These are phyloP conservation scores for Lagerstroemia speciosa DNA, from an alignment of 345 rosid species.

Conservation along the genomic window DNA sequence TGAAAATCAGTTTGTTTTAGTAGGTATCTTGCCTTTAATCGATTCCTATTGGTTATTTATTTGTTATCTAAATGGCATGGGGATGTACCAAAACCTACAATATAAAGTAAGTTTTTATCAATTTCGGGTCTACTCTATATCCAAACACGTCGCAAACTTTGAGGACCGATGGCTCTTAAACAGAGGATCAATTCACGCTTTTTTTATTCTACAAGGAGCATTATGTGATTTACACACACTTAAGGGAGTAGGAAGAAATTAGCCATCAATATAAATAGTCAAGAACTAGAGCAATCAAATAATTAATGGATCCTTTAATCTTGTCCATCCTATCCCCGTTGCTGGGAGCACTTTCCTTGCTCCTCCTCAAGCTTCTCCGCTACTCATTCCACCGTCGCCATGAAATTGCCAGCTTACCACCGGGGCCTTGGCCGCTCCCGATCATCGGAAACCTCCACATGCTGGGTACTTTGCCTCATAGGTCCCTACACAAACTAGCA, in stretches of 20 bases:
- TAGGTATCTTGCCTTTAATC: no score
- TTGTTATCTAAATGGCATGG: no score
- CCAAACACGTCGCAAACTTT: no score
- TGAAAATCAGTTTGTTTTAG: no score
- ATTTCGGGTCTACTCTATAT: no score
- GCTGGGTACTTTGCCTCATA: constrained; percentile 34
- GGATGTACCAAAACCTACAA: no score
- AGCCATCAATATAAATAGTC: neutral
- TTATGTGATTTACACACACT: neutral
- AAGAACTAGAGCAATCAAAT: neutral
- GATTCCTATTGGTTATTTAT: no score
- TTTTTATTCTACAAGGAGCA: neutral
- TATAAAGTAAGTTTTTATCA: no score
- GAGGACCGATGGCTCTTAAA: no score
- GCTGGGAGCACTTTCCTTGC: neutral
- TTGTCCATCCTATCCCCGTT: neutral
- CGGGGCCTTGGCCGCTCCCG: constrained; percentile 5
- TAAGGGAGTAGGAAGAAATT: neutral
- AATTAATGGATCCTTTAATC: neutral
- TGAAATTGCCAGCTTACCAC: neutral
- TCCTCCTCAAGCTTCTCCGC: neutral
- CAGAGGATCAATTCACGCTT: neutral
- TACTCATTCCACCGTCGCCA: neutral
- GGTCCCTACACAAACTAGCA: constrained; percentile 22
- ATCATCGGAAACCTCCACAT: constrained; percentile 30